phyloP scores from a whole-genome alignment of 345 rosid genomes.

The Lagerstroemia speciosa region DNA sequence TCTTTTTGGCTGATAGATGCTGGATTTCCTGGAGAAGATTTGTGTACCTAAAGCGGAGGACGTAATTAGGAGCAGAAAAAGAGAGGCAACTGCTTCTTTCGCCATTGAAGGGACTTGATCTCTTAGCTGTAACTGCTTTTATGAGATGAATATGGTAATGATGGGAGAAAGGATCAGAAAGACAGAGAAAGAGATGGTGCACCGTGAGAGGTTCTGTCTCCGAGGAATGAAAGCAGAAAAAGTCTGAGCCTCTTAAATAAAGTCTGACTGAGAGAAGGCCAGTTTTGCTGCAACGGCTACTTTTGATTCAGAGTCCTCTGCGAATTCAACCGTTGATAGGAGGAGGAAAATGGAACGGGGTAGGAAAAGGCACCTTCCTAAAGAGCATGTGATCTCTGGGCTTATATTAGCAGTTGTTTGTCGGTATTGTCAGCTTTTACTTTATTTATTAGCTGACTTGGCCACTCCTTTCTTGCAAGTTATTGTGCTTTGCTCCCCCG shows the following conservation, averaged over 20 bases:
- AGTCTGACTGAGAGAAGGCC: neutral
- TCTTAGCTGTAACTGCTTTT: neutral
- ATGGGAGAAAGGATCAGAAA: neutral
- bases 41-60: neutral
- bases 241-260: neutral
- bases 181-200: neutral
- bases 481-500: neutral
- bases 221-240: neutral
- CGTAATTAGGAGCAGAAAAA: neutral
- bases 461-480: neutral
- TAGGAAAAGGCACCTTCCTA: neutral
- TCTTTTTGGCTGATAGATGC: neutral
- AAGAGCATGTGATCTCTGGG: neutral
- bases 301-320: neutral
- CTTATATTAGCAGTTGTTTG: neutral
- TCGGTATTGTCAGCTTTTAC: no score
- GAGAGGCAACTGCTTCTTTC: neutral
- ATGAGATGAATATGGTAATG: neutral
- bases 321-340: neutral
- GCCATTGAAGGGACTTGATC: constrained; percentile 2
- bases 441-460: neutral
- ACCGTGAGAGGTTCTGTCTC: neutral
- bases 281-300: neutral
- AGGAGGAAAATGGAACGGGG: neutral
- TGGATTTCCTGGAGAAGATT: neutral